Evolutionary conservation across 108 stramenopile species (phyloP).

Genomic region (Fistulifera solaris): DNA sequence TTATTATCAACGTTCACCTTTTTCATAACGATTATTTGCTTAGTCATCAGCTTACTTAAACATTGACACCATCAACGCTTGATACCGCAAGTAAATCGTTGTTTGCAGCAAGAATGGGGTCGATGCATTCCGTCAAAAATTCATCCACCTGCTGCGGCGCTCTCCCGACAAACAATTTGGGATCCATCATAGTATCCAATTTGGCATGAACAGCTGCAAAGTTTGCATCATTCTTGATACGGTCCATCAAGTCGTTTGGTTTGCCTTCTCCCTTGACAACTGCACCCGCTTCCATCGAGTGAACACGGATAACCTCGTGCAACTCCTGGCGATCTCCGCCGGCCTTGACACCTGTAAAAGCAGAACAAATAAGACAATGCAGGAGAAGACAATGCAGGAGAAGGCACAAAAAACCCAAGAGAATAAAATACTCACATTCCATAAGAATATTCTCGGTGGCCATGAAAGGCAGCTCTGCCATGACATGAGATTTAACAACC

Average conservation of each 20-base stretch:
- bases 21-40: no score
- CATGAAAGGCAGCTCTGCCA: constrained; percentile 99
- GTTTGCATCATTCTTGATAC: constrained; percentile 81
- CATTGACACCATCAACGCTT: constrained; percentile 89
- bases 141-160: constrained; percentile 94
- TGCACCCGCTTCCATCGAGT: constrained; percentile 97
- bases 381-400: background rate
- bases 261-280: constrained; percentile 98
- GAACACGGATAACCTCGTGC: constrained; percentile 95
- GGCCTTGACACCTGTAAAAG: constrained; percentile 79
- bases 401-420: constrained; percentile 1
- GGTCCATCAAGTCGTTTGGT: constrained; percentile 93
- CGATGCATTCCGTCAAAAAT: constrained; percentile 83
- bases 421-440: constrained; percentile 82
- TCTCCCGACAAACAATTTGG: constrained; percentile 89
- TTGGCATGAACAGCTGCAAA: constrained; percentile 87
- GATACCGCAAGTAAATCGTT: constrained; percentile 57
- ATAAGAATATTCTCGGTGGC: constrained; percentile 98
- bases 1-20: no score
- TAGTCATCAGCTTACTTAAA: no score
- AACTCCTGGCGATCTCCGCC: constrained; percentile 97
- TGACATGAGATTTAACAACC: constrained; percentile 88
- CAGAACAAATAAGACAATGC: constrained; percentile 3
- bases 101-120: constrained; percentile 81
- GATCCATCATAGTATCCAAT: constrained; percentile 86